Percentiles rank a stretch among this genome's conserved stretches.
Evolutionary conservation across 2,329 filamentous ascomycete species (phyloP).

Genomic region (Ceratocystis albifundus): DNA sequence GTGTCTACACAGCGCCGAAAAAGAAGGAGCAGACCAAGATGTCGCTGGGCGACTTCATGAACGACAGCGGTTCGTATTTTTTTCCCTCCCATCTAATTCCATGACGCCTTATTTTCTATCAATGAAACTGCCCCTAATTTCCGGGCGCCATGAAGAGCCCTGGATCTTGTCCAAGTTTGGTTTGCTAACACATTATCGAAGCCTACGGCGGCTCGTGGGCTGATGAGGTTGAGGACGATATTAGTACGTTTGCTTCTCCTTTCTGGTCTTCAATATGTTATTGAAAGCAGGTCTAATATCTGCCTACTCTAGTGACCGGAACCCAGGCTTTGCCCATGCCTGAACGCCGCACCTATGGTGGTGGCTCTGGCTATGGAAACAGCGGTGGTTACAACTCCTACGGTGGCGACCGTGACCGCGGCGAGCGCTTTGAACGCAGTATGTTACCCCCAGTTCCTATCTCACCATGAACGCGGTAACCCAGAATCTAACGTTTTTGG

Average conservation of each 20-base stretch:
- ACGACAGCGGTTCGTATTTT: constrained; percentile 41
- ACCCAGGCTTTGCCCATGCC: constrained; percentile 46
- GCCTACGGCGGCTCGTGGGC: constrained; percentile 76
- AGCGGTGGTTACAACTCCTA: constrained; percentile 29
- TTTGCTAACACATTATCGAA: constrained; percentile 25
- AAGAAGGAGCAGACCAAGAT: constrained; percentile 94
- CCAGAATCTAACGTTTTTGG: constrained; percentile 20
- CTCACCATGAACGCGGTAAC: constrained; percentile 2
- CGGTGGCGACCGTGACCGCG: constrained; percentile 10
- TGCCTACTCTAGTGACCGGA: constrained; percentile 30
- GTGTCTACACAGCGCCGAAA: constrained; percentile 58
- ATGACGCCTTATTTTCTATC: neutral
- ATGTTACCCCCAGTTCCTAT: neutral
- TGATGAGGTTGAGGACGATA: constrained; percentile 92
- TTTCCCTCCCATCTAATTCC: neutral
- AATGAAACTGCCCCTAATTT: neutral
- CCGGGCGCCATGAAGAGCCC: neutral
- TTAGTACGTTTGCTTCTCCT: constrained; percentile 47
- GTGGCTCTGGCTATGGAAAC: constrained; percentile 27
- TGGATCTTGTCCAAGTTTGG: neutral
- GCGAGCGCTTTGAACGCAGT: constrained; percentile 11
- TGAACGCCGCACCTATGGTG: constrained; percentile 35
- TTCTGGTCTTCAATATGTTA: neutral
- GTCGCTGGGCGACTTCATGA: constrained; percentile 92
- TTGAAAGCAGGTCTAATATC: neutral